Percentiles rank a stretch among this genome's conserved stretches.
These are phyloP conservation scores for Rhodotorula sp. DNA, from an alignment of 1,284 basidiomycete species.

Conservation along the genomic window DNA sequence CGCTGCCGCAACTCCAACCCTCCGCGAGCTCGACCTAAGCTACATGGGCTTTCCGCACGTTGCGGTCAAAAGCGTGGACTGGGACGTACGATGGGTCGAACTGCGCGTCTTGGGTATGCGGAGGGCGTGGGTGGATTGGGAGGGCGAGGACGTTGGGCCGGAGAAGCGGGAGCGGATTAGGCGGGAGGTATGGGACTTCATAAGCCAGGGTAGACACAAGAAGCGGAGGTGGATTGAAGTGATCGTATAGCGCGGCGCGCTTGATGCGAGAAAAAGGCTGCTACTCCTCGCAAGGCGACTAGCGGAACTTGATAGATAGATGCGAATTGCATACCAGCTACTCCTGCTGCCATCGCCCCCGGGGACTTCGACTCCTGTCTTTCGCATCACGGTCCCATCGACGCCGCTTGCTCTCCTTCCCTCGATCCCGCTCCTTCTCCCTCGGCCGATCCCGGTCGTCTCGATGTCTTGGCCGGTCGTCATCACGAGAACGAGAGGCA, in stretches of 20 bases:
- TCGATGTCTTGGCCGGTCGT: neutral
- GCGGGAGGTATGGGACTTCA: constrained; percentile 2
- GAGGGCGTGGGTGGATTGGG: neutral
- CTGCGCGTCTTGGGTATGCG: constrained; percentile 19
- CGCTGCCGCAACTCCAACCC: constrained; percentile 16
- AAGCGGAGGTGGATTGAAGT: constrained; percentile 21
- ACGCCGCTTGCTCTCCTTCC: constrained; percentile 9
- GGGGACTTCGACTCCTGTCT: constrained; percentile 21
- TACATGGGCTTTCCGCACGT: constrained; percentile 1
- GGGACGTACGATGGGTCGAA: constrained; percentile 22
- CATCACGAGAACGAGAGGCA: neutral
- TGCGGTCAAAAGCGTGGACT: constrained; percentile 17
- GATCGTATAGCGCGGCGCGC: neutral
- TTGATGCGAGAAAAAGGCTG: neutral
- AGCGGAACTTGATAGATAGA: too few species aligned
- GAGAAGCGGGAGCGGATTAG: constrained; percentile 4
- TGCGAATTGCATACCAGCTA: neutral
- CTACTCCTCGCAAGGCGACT: neutral
- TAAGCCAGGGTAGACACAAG: constrained; percentile 2
- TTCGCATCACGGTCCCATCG: constrained; percentile 16
- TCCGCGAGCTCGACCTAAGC: constrained; percentile 20
- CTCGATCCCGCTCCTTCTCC: constrained; percentile 13
- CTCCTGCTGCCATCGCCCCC: constrained; percentile 8
- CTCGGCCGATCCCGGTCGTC: constrained; percentile 1
- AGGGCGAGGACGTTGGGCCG: neutral